Percentiles rank a stretch among this genome's conserved stretches.
Evolutionary conservation across 768 basidiomycete genomes (phyloP).

Genomic region (Psilocybe subaeruginosa): DNA sequence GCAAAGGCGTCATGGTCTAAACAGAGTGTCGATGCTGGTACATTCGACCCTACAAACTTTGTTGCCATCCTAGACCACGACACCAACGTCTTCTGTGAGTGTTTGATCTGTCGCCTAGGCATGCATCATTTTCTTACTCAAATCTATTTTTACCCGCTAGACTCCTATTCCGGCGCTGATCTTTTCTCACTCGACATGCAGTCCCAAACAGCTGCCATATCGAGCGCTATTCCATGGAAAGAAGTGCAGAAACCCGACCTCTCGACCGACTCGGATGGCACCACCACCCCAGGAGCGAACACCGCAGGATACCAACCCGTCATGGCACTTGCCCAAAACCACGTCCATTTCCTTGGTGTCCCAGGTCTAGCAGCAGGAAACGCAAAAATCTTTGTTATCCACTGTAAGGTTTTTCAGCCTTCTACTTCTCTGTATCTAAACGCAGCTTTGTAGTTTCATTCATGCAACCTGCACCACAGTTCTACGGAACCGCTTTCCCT

Average conservation of each 20-base stretch:
- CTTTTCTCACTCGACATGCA: conserved; percentile 76
- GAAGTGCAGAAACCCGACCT: conserved; percentile 62
- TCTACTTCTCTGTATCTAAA: background rate
- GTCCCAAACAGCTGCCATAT: conserved; percentile 60
- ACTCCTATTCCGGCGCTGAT: conserved; percentile 67
- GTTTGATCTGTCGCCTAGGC: background rate
- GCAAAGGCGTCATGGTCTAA: conserved; percentile 75
- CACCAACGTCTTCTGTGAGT: conserved; percentile 86
- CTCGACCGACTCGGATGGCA: conserved; percentile 12
- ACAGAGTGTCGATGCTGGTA: conserved; percentile 57
- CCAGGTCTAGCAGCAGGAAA: conserved; percentile 69
- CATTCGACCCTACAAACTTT: conserved; percentile 66
- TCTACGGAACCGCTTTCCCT: conserved; percentile 67
- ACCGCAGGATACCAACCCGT: conserved; percentile 64
- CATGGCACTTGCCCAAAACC: conserved; percentile 85
- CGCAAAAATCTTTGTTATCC: conserved; percentile 84
- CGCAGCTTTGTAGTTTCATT: conserved; percentile 55
- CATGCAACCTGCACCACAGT: conserved; percentile 75
- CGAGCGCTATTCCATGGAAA: conserved; percentile 63
- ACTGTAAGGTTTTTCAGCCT: conserved; percentile 56
- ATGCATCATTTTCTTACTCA: conserved; percentile 1
- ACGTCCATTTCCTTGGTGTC: conserved; percentile 81
- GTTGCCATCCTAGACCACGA: conserved; percentile 89
- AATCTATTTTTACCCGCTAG: conserved; percentile 33
- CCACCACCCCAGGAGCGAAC: conserved; percentile 27